phyloP scores from a whole-genome alignment of 768 basidiomycete species.

The Rhodotorula graminis region DNA sequence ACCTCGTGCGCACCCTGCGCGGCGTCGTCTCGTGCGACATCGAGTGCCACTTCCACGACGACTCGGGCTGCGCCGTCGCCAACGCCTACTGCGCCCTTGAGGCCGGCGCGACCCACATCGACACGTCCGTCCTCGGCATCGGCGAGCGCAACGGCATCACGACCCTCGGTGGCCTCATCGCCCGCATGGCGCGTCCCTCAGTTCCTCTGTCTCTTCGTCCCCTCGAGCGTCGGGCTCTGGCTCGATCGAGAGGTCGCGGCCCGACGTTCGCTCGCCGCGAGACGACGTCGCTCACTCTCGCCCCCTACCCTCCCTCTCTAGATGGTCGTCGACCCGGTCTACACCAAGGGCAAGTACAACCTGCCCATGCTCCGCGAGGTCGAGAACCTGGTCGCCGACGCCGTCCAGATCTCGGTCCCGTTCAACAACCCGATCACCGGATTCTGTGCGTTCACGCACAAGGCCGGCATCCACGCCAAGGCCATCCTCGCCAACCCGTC shows the following conservation, averaged over 20 bases:
- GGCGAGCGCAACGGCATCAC: constrained; percentile 99
- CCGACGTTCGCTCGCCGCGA: too few relatives aligned
- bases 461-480: constrained; percentile 99
- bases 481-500: constrained; percentile 98
- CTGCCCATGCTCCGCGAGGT: constrained; percentile 94
- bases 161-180: constrained; percentile 91
- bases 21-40: constrained; percentile 98
- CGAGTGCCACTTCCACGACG: constrained; percentile 96
- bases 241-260: too few relatives aligned
- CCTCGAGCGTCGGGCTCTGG: too few relatives aligned
- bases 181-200: constrained; percentile 59
- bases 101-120: constrained; percentile 97
- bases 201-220: too few relatives aligned
- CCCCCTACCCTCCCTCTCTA: background rate
- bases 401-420: constrained; percentile 94
- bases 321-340: constrained; percentile 94
- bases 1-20: constrained; percentile 88
- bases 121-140: constrained; percentile 96
- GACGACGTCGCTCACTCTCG: background rate
- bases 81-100: constrained; percentile 98
- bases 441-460: constrained; percentile 99
- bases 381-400: constrained; percentile 97
- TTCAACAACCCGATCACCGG: constrained; percentile 89
- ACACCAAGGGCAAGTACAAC: constrained; percentile 99
- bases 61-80: constrained; percentile 84